Conservation (phyloP, 163 green algal genomes). For the Picocystis sp. region DNA sequence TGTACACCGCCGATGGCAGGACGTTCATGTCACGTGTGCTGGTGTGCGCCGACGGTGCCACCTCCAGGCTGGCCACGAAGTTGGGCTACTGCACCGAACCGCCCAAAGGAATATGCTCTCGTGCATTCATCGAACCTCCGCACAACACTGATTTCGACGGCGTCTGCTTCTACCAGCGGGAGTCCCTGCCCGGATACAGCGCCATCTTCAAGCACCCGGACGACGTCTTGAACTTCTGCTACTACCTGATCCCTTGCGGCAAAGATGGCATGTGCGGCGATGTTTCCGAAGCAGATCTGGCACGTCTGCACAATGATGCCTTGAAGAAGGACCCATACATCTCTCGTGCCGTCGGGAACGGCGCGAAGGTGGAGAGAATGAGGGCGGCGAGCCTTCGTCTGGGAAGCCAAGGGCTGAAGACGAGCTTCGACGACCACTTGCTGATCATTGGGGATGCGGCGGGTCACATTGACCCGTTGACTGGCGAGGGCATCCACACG, state of each 20-base stretch:
- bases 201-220: constrained; percentile 68
- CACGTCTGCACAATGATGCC: constrained; percentile 56
- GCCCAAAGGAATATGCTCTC: constrained; percentile 60
- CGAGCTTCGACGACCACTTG: constrained; percentile 57
- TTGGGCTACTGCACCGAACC: constrained; percentile 72
- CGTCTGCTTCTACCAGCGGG: constrained; percentile 73
- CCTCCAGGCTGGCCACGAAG: constrained; percentile 62
- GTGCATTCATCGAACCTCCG: constrained; percentile 64
- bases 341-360: constrained; percentile 52
- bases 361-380: constrained; percentile 81
- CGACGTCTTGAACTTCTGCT: constrained; percentile 85
- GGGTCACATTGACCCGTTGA: constrained; percentile 78
- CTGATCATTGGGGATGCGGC: constrained; percentile 76
- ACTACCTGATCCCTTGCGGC: constrained; percentile 78
- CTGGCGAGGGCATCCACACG: constrained; percentile 74
- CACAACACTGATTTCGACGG: constrained; percentile 85
- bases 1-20: constrained; percentile 36
- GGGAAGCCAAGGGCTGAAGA: constrained; percentile 50
- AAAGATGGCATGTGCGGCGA: constrained; percentile 49
- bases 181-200: constrained; percentile 62
- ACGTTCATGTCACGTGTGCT: constrained; percentile 48
- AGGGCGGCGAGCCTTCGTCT: constrained; percentile 55
- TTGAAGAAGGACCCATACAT: constrained; percentile 74
- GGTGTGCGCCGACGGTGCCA: constrained; percentile 70
- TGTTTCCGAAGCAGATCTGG: constrained; percentile 36